Conservation (phyloP, 2,329 filamentous ascomycete species). For the Basipetospora chlamydospora region DNA sequence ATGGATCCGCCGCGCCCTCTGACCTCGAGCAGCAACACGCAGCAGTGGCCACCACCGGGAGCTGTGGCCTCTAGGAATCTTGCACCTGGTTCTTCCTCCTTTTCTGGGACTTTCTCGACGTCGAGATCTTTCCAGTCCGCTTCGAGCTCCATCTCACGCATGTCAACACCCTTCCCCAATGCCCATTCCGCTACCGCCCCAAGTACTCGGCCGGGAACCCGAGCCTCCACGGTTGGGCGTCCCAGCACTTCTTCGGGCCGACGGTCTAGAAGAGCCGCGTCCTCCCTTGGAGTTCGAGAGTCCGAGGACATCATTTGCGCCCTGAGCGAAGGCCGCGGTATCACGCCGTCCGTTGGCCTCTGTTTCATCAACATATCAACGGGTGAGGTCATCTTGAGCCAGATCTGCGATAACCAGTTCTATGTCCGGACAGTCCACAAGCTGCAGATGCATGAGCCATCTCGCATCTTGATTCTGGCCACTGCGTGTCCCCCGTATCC, state of each 20-base stretch:
- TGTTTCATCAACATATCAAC: constrained; percentile 80
- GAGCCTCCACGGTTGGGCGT: constrained; percentile 9
- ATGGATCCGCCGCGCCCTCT: too few relatives aligned
- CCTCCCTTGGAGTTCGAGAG: constrained; percentile 29
- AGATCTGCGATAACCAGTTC: constrained; percentile 86
- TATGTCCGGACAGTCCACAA: constrained; percentile 84
- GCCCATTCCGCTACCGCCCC: constrained; percentile 1
- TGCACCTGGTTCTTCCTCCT: too few relatives aligned
- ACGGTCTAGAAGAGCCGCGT: constrained; percentile 23
- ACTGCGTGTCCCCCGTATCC: constrained; percentile 50
- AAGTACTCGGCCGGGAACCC: constrained; percentile 6
- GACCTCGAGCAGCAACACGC: too few relatives aligned
- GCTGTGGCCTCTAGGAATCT: neutral
- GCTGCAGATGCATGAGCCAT: constrained; percentile 64
- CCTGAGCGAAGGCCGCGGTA: constrained; percentile 72
- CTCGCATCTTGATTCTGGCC: constrained; percentile 62
- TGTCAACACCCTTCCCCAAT: constrained; percentile 4
- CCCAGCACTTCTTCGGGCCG: constrained; percentile 28
- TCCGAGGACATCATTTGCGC: constrained; percentile 73
- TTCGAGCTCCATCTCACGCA: neutral
- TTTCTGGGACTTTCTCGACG: neutral
- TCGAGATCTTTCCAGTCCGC: neutral
- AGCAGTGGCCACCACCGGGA: too few relatives aligned
- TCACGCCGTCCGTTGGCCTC: constrained; percentile 70
- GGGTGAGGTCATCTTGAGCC: constrained; percentile 70